Conservation (phyloP, 768 basidiomycete genomes). For the Pleurotus tuoliensis region DNA sequence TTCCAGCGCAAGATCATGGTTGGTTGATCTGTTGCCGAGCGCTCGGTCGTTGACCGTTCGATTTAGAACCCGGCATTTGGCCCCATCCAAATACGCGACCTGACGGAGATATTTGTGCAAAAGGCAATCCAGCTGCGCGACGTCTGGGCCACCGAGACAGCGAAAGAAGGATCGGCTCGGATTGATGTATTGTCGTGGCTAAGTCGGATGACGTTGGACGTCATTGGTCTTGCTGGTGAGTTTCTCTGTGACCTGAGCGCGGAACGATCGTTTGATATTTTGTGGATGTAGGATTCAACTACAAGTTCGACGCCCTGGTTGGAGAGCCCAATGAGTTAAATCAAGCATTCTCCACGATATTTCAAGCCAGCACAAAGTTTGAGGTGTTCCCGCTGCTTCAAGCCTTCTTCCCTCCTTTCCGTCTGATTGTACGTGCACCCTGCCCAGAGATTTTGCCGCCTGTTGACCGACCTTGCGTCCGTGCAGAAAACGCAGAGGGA, state of each 20-base stretch:
- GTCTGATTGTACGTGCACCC: constrained; percentile 24
- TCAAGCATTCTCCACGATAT: constrained; percentile 40
- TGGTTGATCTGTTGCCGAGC: not conserved
- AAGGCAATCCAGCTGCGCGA: constrained; percentile 37
- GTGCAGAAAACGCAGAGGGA: constrained; percentile 30
- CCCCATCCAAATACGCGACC: constrained; percentile 36
- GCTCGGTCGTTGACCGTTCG: not conserved
- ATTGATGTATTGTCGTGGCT: constrained; percentile 51
- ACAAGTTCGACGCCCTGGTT: constrained; percentile 14
- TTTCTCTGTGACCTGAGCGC: constrained; percentile 29
- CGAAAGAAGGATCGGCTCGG: constrained; percentile 11
- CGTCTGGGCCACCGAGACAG: constrained; percentile 22
- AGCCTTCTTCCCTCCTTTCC: constrained; percentile 24
- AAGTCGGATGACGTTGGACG: constrained; percentile 51
- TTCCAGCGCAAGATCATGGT: constrained; percentile 23
- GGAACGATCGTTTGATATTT: too few species aligned
- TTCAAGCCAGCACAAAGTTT: constrained; percentile 31
- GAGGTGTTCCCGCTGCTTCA: constrained; percentile 21
- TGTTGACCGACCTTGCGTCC: not conserved
- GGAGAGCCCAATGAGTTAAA: constrained; percentile 36
- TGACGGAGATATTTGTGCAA: constrained; percentile 36
- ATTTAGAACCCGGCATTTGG: constrained; percentile 45
- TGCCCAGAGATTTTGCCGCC: not conserved
- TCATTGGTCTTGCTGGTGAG: constrained; percentile 53
- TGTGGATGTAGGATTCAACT: constrained; percentile 12